These are phyloP conservation scores for Mortierella alpina DNA, from an alignment of 192 early-diverging fungal genomes.

Conservation along the genomic window DNA sequence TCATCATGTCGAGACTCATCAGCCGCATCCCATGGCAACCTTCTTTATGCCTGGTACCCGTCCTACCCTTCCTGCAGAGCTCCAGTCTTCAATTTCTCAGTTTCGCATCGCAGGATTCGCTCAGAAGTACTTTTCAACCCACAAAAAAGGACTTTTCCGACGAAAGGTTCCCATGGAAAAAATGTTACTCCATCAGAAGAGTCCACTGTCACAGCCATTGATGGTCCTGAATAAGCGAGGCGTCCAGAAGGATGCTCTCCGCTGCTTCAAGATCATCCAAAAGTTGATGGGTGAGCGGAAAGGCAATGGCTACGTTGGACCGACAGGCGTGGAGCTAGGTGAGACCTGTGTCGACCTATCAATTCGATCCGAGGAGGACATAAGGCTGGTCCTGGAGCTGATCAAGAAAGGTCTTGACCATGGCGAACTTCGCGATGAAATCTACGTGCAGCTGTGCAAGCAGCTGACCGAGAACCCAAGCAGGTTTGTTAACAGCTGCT, in stretches of 20 bases:
- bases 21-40: background rate
- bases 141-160: slow-evolving; percentile 87
- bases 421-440: slow-evolving; percentile 89
- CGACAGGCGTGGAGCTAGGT: slow-evolving; percentile 38
- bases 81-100: slow-evolving; percentile 79
- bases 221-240: slow-evolving; percentile 81
- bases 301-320: slow-evolving; percentile 50
- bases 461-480: slow-evolving; percentile 84
- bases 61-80: slow-evolving; percentile 61
- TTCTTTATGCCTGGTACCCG: slow-evolving; percentile 13
- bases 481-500: slow-evolving; percentile 48
- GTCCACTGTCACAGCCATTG: slow-evolving; percentile 80
- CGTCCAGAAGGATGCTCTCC: slow-evolving; percentile 87
- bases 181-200: slow-evolving; percentile 86
- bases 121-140: slow-evolving; percentile 89
- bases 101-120: slow-evolving; percentile 91
- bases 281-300: slow-evolving; percentile 82
- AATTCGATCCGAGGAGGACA: slow-evolving; percentile 50
- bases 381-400: slow-evolving; percentile 80
- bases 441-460: slow-evolving; percentile 94
- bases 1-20: background rate
- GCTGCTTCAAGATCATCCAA: slow-evolving; percentile 88
- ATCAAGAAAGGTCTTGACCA: slow-evolving; percentile 80
- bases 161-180: slow-evolving; percentile 89
- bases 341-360: slow-evolving; percentile 55